Base-by-base conservation (phyloP, 2,329 filamentous ascomycete genomes). In the Beauveria scarabaeidicola region DNA sequence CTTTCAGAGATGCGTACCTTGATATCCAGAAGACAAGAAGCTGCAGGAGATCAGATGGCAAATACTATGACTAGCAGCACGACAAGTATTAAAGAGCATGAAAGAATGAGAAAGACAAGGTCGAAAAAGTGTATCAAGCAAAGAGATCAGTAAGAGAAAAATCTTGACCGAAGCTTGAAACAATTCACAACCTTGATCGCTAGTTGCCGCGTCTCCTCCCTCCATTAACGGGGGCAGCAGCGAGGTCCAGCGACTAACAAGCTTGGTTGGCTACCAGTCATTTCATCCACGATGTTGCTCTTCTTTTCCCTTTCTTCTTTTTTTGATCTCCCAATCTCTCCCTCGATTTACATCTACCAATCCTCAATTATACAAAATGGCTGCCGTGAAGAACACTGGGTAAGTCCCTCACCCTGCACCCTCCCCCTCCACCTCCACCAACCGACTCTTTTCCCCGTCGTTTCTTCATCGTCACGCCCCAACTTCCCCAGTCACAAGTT, bases 401-500 rank as follows among this genome's bases (percentile, higher is more conserved):
- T 66, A 56, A 40, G 66, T 58, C 6, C 47, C 51, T n/a, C n/a
- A n/a, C n/a, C 17, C 23, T n/a, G 23, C 46, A 23, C 19, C 11
- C 2, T n/a, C n/a, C 36, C 19, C 6, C 25, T 13, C 3, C 32
- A 7, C 11, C 32, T 40, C 58, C 51, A 13, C 1, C 10, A 10
- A 32, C 11, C 29, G 5, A 7, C 23, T 25, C 23, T 40, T 38
- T 7, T 21, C 23, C 32, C 4, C 10, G 11, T 32, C 10, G 29
- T 13, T 13, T 38, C 27, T n/a, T n/a, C 21, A 23, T 3, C 27
- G 2, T 4, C 36, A 27, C 29, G 19, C 38, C 11, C 55, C 59
- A 41, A 57, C 54, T 50, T 19, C 11, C 3, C 54, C 58, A 63
- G 62, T 19, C 63, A 61, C 38, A 81, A 83, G 68, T 87, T 86